Evolutionary conservation across 306 rosid species (phyloP), one percentile per base, ranked within the genome.

Genomic region (Cercis canadensis): DNA sequence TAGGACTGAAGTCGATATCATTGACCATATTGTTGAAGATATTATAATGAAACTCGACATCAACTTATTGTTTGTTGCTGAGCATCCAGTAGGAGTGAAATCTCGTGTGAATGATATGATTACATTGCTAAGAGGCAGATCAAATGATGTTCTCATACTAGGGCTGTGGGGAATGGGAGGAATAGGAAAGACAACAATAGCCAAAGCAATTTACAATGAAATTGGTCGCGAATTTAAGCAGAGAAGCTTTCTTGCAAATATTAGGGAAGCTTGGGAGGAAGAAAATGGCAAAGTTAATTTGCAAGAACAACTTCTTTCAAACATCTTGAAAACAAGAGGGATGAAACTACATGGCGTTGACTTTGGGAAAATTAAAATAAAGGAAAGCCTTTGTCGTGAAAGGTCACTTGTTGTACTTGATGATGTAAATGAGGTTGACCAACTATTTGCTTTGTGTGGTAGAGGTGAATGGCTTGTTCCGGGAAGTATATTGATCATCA

Each of bases 151-250:
- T 53, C 13, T 10, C 5, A 53, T 53, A 12, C 12, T 53, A 19
- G 58, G 58, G 29, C n/a, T 53, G 5, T 53, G 58, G 58, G 58
- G 58, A 19, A 53, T 53, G 12, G 24, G 58, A 4, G 58, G 58
- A 17, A 17, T 53, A 11, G 58, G 58, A 8, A 53, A 53, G n/a
- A 53, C 58, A 16, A 53, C 58, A 18, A 16, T 53, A 14, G 58
- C 58, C 12, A 17, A 17, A 53, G 29, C 29, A 24, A 24, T 24
- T 24, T 24, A 24, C 29, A 24, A 24, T 1, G 29, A 3, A 24
- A 24, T 24, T 24, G 1, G 29, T 24, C 29, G 29, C 29, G 3
- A 24, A 3, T 24, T 24, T 24, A 24, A 24, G 29, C 29, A 24
- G 1, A 24, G 29, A 24, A 24, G 29, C 29, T 24, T 24, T 24